phyloP scores from a whole-genome alignment of 352 stramenopile species.

The Globisporangium irregulare region DNA sequence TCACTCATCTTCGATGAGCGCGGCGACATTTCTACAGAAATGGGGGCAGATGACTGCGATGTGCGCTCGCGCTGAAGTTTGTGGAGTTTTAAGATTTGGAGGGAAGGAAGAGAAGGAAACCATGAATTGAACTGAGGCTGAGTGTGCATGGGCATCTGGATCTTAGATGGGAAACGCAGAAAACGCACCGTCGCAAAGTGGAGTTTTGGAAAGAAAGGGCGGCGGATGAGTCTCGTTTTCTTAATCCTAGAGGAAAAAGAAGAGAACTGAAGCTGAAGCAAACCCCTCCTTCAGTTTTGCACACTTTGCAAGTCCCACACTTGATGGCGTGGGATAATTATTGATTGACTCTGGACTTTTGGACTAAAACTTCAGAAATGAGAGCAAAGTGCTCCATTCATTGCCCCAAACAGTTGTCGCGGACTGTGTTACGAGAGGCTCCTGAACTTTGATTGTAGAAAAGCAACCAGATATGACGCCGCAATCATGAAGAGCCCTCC shows the following conservation, averaged over 20 bases:
- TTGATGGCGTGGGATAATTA: no score
- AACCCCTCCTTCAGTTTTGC: neutral
- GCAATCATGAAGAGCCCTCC: neutral
- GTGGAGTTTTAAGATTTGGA: neutral
- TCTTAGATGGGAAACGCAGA: neutral
- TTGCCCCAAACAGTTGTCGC: no score
- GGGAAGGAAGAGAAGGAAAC: neutral
- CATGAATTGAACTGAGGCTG: neutral
- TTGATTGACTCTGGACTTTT: neutral
- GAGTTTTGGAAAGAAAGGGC: neutral
- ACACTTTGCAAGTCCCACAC: no score
- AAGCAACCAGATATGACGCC: neutral
- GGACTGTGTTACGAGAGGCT: neutral
- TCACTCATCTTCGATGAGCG: neutral
- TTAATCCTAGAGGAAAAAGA: neutral
- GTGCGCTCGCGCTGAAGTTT: neutral
- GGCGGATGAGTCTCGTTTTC: neutral
- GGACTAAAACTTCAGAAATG: neutral
- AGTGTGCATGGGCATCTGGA: neutral
- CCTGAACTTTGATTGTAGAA: neutral
- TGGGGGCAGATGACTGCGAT: neutral
- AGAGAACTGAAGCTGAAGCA: constrained; percentile 1
- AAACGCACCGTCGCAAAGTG: neutral
- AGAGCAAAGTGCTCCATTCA: neutral
- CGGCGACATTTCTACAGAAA: neutral